Percentiles rank a stretch among this genome's conserved stretches.
Conservation (phyloP, 441 rosid genomes). For the Pelargonium australe region DNA sequence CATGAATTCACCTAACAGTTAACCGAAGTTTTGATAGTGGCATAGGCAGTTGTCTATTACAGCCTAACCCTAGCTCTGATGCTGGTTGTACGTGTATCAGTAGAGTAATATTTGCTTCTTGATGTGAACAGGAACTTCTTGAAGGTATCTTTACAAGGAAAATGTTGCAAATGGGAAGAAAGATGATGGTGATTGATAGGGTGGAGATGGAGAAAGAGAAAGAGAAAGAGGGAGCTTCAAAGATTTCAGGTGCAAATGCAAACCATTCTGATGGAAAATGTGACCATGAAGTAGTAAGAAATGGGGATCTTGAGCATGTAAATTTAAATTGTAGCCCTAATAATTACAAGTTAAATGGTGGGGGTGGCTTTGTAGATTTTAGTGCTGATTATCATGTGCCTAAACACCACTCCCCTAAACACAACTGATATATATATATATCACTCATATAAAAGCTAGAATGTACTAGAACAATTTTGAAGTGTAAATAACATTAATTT, state of each 20-base stretch:
- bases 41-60: too few relatives aligned
- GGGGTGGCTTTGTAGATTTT: constrained; percentile 33
- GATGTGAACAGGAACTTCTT: constrained; percentile 25
- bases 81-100: not conserved
- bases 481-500: constrained; percentile 14
- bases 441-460: not conserved
- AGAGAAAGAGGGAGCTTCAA: constrained; percentile 11
- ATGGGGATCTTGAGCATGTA: constrained; percentile 19
- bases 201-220: constrained; percentile 3
- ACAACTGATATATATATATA: constrained; percentile 25
- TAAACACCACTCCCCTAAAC: constrained; percentile 39
- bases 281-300: constrained; percentile 24
- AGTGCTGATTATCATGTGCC: constrained; percentile 40
- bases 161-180: constrained; percentile 27
- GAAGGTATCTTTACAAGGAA: constrained; percentile 20
- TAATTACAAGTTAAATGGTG: constrained; percentile 12
- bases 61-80: not conserved
- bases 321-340: constrained; percentile 10
- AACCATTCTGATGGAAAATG: constrained; percentile 27
- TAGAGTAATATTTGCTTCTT: not conserved
- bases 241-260: constrained; percentile 44
- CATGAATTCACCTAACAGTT: too few relatives aligned
- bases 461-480: constrained; percentile 17
- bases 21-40: not conserved
- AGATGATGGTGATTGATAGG: constrained; percentile 22